Base-by-base conservation (phyloP, 2,329 filamentous ascomycete genomes). In the Hortaea sp. region DNA sequence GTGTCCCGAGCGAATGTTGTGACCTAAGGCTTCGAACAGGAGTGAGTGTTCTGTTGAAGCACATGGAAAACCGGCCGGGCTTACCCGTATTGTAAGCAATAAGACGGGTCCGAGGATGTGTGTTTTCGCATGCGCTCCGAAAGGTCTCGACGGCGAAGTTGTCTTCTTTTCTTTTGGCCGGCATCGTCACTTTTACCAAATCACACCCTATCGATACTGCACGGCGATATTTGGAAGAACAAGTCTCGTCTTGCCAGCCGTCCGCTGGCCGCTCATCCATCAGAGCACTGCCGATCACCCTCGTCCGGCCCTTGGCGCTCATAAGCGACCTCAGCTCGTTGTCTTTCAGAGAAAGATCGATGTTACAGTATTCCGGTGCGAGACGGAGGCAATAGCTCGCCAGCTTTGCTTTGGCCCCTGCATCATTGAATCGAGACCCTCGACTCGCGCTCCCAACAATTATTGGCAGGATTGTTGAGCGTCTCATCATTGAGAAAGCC, bases 31-130 rank as follows among this genome's bases (percentile, higher is more conserved):
- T 30, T 9, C 38, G 42, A 3, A 85, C 80, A 4, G 76, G 76
- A 0, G 80, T 82, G 7, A 87, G 63, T 1, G 81, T 71, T 27
- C 72, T 73, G 53, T 86, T 87, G 62, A 84, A 80, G 50, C 76
- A 82, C 28, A 77, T 75, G 0, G 84, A 87, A 41, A 75, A 72
- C 38, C 80, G 73, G 0, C 84, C 84, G 4, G 77, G 64, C 5
- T 68, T 62, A 0, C 82, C 82, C 0, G 78, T 79, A 53, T 84
- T 85, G 43, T 62, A 63, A 5, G 56, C 59, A 39, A 60, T 61
- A 6, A 64, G 47, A 29, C 52, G 49, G 29, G 55, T 48, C n/a
- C 50, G 48, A 7, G 47, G 39, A 5, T 55, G n/a, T 28, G 7
- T 5, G 42, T 6, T n/a, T 35, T 44, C 7, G 50, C 32, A 31